Conservation (phyloP, 2,329 filamentous ascomycete genomes). For the Alternaria ventricosa region DNA sequence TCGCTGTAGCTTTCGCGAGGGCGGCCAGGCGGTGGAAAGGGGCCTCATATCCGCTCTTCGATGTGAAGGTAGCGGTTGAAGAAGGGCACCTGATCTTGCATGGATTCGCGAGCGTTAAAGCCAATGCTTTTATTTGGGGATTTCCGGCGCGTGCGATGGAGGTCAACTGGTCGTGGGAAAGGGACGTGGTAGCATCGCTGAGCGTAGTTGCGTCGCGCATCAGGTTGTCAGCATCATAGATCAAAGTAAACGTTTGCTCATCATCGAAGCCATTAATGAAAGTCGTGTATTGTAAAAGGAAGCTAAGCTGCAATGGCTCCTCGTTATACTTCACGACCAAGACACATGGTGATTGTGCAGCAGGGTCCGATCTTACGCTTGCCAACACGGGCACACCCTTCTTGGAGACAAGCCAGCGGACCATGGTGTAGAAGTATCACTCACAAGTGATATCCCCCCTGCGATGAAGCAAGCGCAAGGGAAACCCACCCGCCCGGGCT, state of each 20-base stretch:
- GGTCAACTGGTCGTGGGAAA: conserved; percentile 8
- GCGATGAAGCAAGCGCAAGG: conserved; percentile 1
- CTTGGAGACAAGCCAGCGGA: conserved; percentile 10
- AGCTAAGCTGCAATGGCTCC: conserved; percentile 13
- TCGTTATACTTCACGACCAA: conserved; percentile 18
- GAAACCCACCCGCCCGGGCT: conserved; percentile 25
- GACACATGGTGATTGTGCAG: conserved; percentile 12
- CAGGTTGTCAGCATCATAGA: conserved; percentile 26
- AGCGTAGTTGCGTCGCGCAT: conserved; percentile 14
- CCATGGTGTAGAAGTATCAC: conserved; percentile 9
- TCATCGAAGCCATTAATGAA: conserved; percentile 11
- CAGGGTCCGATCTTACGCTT: conserved; percentile 8
- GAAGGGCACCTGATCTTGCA: conserved; percentile 18
- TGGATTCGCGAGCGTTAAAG: neutral
- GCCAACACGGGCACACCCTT: conserved; percentile 17
- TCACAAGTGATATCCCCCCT: conserved; percentile 13
- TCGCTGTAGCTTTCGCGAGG: conserved; percentile 18
- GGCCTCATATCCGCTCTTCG: conserved; percentile 8
- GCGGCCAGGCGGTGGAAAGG: conserved; percentile 10
- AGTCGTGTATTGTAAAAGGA: conserved; percentile 14
- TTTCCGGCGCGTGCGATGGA: conserved; percentile 15
- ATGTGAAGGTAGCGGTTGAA: neutral
- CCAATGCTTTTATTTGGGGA: conserved; percentile 17
- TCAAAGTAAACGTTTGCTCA: conserved; percentile 20
- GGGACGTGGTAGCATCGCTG: neutral